Evolutionary conservation across 1,284 basidiomycete species (phyloP).

Genomic region (Ceratobasidium sp.): DNA sequence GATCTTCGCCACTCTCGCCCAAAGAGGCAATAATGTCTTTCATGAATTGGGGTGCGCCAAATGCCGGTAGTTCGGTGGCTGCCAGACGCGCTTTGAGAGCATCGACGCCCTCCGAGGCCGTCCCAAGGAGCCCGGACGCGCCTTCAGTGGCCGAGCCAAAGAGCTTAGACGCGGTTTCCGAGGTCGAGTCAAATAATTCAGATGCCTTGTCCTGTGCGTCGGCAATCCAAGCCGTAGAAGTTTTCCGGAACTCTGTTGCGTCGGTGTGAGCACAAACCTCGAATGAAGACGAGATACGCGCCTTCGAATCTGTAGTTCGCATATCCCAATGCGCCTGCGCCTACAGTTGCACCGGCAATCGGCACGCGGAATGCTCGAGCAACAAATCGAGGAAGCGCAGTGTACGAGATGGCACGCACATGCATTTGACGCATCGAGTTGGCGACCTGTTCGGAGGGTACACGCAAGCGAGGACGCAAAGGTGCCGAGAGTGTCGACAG

Average conservation of each 20-base stretch:
- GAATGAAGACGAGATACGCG: conserved; percentile 53
- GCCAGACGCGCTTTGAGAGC: conserved; percentile 64
- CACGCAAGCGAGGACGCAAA: conserved; percentile 25
- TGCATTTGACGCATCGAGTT: conserved; percentile 57
- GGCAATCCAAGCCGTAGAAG: conserved; percentile 68
- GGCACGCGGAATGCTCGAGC: conserved; percentile 84
- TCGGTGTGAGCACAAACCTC: not conserved
- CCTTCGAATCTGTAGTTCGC: conserved; percentile 95
- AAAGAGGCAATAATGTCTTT: conserved; percentile 63
- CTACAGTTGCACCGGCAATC: conserved; percentile 81
- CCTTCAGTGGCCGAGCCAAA: conserved; percentile 29
- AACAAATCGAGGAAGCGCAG: conserved; percentile 81
- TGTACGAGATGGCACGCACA: conserved; percentile 78
- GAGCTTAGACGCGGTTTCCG: conserved; percentile 54
- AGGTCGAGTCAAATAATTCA: conserved; percentile 69
- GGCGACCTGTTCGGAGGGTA: conserved; percentile 30
- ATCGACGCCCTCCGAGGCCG: conserved; percentile 56
- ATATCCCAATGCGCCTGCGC: conserved; percentile 88
- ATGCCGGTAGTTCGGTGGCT: conserved; percentile 67
- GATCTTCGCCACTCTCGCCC: conserved; percentile 30
- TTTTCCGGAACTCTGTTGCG: conserved; percentile 68
- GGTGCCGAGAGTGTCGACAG: conserved; percentile 25
- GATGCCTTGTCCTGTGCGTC: conserved; percentile 71
- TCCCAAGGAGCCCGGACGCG: conserved; percentile 19
- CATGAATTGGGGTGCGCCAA: conserved; percentile 74